Evolutionary conservation across 371 early-diverging fungal genomes (phyloP), one percentile per base, ranked within the genome.

Genomic region (Mucor velutinosus): DNA sequence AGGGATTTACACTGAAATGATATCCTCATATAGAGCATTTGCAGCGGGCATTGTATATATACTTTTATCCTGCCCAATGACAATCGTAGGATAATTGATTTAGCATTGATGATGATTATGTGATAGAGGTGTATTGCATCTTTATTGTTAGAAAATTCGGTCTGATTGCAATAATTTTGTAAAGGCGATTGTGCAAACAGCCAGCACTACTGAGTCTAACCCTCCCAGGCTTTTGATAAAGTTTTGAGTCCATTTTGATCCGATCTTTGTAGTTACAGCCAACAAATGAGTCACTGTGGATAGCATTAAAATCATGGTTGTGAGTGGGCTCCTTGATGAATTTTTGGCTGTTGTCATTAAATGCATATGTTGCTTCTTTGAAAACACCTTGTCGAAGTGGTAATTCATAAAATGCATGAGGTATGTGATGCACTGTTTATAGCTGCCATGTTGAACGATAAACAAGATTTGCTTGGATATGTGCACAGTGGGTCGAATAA

Each of bases 11-110:
- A 55, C 56, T 41, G 41, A 14, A 17, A 17, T 41, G 41, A 41
- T 41, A 17, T 41, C 17, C 41, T 41, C 41, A 17, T 4, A 41
- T 41, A 14, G 4, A 17, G 41, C 0, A 12, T 17, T 41, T 17
- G 41, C 41, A 17, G 41, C 41, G 41, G 51, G 51, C 51, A 51
- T 51, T 51, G 51, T 51, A 51, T 51, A 51, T 51, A 27, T 27
- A 62, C 51, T 23, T 62, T 62, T 62, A 62, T 51, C 62, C 62
- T 62, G 11, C 17, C 62, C 62, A 62, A 62, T 62, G 14, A 35
- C 7, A 62, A 35, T 7, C n/a, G 3, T n/a, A 53, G 62, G 62
- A 53, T 62, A 62, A 62, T 53, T 19, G 62, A 62, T 62, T 62
- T 62, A 25, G 62, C 53, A 62, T 62, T 45, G 32, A 51, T 51